Evolutionary conservation across 768 basidiomycete species (phyloP).

Genomic region (Antrodiella citrinella): DNA sequence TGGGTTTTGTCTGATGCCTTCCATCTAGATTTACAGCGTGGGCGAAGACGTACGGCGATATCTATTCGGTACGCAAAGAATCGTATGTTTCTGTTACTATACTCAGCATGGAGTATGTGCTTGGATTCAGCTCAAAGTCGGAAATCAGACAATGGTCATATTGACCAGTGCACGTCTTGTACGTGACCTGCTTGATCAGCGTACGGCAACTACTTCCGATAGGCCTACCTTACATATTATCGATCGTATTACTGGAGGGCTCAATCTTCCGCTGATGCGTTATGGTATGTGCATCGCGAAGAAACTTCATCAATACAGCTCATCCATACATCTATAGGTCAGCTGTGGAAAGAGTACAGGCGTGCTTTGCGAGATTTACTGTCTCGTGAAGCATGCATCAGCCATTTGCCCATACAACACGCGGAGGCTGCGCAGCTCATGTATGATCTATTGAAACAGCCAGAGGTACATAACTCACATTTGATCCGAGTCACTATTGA

Average conservation of each 20-base stretch:
- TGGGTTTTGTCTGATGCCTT: neutral
- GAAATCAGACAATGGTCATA: neutral
- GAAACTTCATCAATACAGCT: neutral
- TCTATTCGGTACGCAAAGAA: neutral
- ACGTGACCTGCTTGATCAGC: neutral
- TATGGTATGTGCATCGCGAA: neutral
- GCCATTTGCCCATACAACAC: conserved; percentile 6
- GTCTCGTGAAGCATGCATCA: neutral
- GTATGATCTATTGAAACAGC: conserved; percentile 20
- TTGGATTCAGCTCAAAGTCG: neutral
- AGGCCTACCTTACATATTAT: neutral
- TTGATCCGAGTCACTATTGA: neutral
- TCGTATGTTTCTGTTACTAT: neutral
- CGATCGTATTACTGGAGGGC: neutral
- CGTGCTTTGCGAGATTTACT: neutral
- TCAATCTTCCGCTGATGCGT: neutral
- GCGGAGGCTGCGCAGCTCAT: conserved; percentile 24
- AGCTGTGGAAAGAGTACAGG: neutral
- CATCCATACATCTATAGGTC: neutral
- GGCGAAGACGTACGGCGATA: neutral
- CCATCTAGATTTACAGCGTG: neutral
- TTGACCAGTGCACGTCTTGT: neutral
- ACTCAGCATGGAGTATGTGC: neutral
- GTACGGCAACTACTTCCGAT: neutral
- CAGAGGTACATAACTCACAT: conserved; percentile 12